Percentiles rank a stretch among this genome's conserved stretches.
phyloP scores from a whole-genome alignment of 1,284 basidiomycete genomes.

The Phylloboletellus chloephorus region DNA sequence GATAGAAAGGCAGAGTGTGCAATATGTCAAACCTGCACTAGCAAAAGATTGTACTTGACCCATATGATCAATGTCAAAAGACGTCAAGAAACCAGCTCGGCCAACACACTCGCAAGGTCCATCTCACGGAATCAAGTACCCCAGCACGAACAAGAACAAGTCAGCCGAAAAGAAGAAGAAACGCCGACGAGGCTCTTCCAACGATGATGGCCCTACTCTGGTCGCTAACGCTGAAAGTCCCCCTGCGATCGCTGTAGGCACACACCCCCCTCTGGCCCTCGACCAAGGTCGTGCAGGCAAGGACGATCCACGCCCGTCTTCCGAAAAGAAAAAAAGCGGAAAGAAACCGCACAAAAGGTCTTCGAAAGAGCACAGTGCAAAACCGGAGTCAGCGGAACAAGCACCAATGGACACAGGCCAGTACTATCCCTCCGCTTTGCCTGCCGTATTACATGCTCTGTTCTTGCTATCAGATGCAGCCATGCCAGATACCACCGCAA shows the following conservation, averaged over 20 bases:
- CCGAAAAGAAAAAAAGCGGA: not conserved
- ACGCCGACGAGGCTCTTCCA: slow-evolving; percentile 5
- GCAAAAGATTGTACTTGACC: too few species aligned
- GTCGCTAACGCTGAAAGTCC: not conserved
- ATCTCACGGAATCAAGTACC: slow-evolving; percentile 1
- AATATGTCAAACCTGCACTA: too few species aligned
- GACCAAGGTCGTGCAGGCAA: slow-evolving; percentile 1
- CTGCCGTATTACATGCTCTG: not conserved
- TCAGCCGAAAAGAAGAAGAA: slow-evolving; percentile 22
- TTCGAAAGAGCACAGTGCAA: not conserved
- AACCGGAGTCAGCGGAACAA: not conserved
- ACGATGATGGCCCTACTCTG: not conserved
- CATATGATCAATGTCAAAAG: too few species aligned
- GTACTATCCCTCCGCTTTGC: not conserved
- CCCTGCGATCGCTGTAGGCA: slow-evolving; percentile 6
- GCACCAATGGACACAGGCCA: slow-evolving; percentile 8
- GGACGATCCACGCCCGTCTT: not conserved
- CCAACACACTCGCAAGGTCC: too few species aligned
- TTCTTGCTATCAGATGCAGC: not conserved
- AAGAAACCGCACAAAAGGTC: slow-evolving; percentile 15
- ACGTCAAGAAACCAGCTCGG: too few species aligned
- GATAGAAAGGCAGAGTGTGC: too few species aligned
- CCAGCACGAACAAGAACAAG: slow-evolving; percentile 16
- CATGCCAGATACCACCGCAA: slow-evolving; percentile 7
- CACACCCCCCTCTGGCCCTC: not conserved